These are phyloP conservation scores for Papiliotrema laurentii DNA, from an alignment of 1,284 basidiomycete genomes.

Conservation along the genomic window DNA sequence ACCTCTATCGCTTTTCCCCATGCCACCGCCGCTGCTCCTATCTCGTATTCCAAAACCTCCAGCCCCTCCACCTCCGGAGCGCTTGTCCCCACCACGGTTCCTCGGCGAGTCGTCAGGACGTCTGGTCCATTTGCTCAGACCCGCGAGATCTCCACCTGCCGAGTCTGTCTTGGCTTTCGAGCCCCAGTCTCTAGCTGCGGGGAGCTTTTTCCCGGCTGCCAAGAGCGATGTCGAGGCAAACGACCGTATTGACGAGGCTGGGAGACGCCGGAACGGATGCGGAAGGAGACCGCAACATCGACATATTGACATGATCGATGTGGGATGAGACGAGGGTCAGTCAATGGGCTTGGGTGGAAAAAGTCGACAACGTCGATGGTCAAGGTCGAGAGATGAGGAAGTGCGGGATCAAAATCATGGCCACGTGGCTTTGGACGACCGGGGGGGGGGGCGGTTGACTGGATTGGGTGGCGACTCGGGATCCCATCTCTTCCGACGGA, in stretches of 20 bases:
- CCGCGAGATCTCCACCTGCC: not conserved
- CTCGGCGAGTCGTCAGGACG: not conserved
- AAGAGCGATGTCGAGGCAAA: not conserved
- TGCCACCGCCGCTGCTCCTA: not conserved
- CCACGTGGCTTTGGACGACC: not conserved
- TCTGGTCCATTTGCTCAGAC: not conserved
- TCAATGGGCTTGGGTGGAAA: not conserved
- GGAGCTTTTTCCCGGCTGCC: not conserved
- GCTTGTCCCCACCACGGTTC: not conserved
- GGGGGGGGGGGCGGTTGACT: not conserved
- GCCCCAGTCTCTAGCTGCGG: not conserved
- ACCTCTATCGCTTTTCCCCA: no score
- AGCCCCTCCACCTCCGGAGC: not conserved
- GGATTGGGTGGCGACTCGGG: not conserved
- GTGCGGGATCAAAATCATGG: not conserved
- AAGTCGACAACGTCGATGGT: not conserved
- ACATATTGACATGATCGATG: slow-evolving; percentile 1
- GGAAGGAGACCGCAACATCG: not conserved
- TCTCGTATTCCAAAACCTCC: not conserved
- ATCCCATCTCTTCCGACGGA: no score
- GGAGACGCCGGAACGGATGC: not conserved
- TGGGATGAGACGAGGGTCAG: not conserved
- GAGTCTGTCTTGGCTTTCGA: not conserved
- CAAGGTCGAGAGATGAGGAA: not conserved
- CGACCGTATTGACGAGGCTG: no score